Conservation (phyloP, 306 rosid genomes). For the Dryas alaskensis region DNA sequence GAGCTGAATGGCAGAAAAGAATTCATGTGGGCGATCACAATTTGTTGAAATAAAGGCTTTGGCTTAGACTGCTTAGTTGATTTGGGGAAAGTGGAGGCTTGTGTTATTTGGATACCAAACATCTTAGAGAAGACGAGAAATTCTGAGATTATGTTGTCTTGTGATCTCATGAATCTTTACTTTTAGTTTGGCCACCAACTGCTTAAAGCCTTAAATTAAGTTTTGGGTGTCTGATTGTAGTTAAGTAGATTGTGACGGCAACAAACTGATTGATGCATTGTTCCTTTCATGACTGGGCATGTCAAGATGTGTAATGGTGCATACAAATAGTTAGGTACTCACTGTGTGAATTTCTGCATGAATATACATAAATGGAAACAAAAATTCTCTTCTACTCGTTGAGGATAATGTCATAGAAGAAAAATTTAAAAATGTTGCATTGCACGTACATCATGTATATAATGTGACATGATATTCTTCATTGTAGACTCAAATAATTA, state of each 20-base stretch:
- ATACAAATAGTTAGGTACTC: neutral
- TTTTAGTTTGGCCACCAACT: neutral
- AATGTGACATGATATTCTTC: neutral
- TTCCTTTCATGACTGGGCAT: no score
- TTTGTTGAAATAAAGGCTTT: no score
- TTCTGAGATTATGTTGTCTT: neutral
- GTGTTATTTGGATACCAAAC: neutral
- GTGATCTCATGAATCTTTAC: neutral
- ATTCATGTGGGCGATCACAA: no score
- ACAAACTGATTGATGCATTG: neutral
- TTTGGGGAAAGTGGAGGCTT: neutral
- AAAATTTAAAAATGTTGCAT: neutral
- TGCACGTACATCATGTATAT: neutral
- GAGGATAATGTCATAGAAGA: neutral
- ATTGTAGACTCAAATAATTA: neutral
- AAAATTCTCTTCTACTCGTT: neutral
- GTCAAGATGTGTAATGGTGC: neutral
- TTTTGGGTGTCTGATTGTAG: neutral
- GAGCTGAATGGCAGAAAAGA: no score
- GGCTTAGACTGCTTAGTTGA: neutral
- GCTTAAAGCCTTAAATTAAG: neutral
- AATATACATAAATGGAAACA: neutral
- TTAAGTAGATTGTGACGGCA: neutral
- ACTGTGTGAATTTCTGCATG: no score
- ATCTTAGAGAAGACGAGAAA: neutral